A percentile compares a stretch with the other conserved stretches of the same genome.
These are phyloP conservation scores for Phialophora tarda DNA, from an alignment of 2,329 filamentous ascomycete genomes.

Conservation along the genomic window DNA sequence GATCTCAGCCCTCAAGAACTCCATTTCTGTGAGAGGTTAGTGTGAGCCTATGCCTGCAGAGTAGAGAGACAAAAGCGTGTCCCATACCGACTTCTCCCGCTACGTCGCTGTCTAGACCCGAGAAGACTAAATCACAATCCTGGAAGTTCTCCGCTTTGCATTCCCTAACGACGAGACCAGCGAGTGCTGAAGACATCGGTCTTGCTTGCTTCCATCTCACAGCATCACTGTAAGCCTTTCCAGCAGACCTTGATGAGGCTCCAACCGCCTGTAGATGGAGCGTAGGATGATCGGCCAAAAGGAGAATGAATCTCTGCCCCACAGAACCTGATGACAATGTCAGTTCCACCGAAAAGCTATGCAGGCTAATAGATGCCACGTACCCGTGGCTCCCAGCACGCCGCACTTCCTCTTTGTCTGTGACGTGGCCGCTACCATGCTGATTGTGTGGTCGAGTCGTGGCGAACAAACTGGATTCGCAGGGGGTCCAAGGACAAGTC, in stretches of 20 bases:
- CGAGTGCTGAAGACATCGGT: conserved; percentile 77
- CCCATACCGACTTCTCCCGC: conserved; percentile 83
- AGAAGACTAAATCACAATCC: conserved; percentile 93
- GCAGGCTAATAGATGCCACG: not conserved
- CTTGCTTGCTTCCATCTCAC: conserved; percentile 92
- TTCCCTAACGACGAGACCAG: conserved; percentile 80
- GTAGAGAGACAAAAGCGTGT: not conserved
- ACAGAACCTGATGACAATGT: conserved; percentile 70
- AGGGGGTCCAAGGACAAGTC: not conserved
- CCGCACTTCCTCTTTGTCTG: conserved; percentile 36
- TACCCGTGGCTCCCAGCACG: conserved; percentile 38
- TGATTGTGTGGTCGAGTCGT: not conserved
- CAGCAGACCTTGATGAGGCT: conserved; percentile 84
- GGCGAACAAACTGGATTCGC: not conserved
- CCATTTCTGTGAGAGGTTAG: conserved; percentile 68
- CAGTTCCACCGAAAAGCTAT: not conserved
- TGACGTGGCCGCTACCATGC: not conserved
- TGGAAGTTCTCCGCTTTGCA: conserved; percentile 81
- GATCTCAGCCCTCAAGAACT: conserved; percentile 85
- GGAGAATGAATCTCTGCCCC: conserved; percentile 91
- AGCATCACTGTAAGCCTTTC: conserved; percentile 93
- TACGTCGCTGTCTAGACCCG: conserved; percentile 88
- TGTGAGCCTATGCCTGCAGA: not conserved
- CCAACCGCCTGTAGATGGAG: conserved; percentile 87
- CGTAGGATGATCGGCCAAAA: conserved; percentile 84